Evolutionary conservation across 495 filamentous ascomycete species (phyloP), one percentile per base, ranked within the genome.

Genomic region (Elasticomyces elasticus): DNA sequence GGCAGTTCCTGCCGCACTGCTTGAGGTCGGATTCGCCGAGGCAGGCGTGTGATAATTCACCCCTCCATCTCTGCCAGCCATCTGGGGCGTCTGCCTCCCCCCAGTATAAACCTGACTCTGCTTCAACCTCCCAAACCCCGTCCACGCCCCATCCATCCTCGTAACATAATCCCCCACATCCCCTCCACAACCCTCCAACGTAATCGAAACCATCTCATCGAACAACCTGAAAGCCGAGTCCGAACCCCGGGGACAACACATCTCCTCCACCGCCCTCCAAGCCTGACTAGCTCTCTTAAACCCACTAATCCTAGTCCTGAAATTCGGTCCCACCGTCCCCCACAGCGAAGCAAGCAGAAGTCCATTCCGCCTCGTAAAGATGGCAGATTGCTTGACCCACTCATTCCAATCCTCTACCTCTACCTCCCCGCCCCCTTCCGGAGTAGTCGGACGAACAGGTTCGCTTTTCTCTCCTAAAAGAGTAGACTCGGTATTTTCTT

Each of bases 221-320:
- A 81, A 82, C 15, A 81, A 70, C 64, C 81, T 77, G 58, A 77
- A 81, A 23, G 67, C 72, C 31, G 74, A 72, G 19, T 48, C 49
- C 25, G 25, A 22, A 28, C 58, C 58, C 2, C 52, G 33, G 2
- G 58, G 58, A 12, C 15, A 23, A 41, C 54, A 60, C 25, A 51
- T 47, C 22, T 60, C 47, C 33, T 60, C 58, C 35, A 60, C 28
- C 17, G 52, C 38, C 2, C 23, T 26, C 58, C 58, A 60, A 5
- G 48, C 58, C 5, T 50, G 45, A 11, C n/a, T 12, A 5, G 58
- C 58, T 10, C 26, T 7, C 15, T 30, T 45, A 42, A 56, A 42
- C n/a, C 28, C 40, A 4, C 52, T 9, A 6, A 60, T 33, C 1
- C 58, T 24, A 11, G 38, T 56, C 22, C 58, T 46, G 24, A 31